A percentile compares a stretch with the other conserved stretches of the same genome.
Evolutionary conservation across 345 rosid species (phyloP).

Genomic region (Syzygium aromaticum): DNA sequence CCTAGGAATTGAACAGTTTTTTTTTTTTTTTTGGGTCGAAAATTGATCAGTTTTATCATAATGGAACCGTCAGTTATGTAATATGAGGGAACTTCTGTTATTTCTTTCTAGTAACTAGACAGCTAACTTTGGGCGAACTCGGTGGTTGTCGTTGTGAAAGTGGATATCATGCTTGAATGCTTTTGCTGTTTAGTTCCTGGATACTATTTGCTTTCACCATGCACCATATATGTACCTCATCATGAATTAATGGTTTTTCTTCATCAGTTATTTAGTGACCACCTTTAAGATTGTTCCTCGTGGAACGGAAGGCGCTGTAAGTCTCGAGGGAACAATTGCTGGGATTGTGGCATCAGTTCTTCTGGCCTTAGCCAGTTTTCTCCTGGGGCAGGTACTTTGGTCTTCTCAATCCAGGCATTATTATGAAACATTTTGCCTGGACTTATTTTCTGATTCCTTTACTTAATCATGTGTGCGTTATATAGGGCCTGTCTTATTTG

Average conservation of each 20-base stretch:
- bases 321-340: conserved; percentile 88
- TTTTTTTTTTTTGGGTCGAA: too few species aligned
- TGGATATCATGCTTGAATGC: not conserved
- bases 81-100: not conserved
- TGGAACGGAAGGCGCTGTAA: conserved; percentile 97
- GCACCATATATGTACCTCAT: not conserved
- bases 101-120: not conserved
- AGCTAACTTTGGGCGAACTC: not conserved
- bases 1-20: not conserved
- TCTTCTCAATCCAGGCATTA: not conserved
- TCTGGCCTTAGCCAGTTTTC: conserved; percentile 62
- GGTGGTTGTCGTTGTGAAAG: not conserved
- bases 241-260: not conserved
- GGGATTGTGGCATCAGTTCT: conserved; percentile 72
- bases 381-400: conserved; percentile 56
- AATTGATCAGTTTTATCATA: not conserved
- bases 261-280: conserved; percentile 70
- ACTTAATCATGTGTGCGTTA: not conserved
- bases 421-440: not conserved
- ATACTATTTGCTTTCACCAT: not conserved
- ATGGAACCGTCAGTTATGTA: not conserved
- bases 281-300: conserved; percentile 81
- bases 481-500: not conserved
- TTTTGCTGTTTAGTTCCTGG: not conserved
- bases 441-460: not conserved